Evolutionary conservation across 495 filamentous ascomycete genomes (phyloP), one percentile per base, ranked within the genome.

Genomic region (Lasiosphaeris hirsuta): DNA sequence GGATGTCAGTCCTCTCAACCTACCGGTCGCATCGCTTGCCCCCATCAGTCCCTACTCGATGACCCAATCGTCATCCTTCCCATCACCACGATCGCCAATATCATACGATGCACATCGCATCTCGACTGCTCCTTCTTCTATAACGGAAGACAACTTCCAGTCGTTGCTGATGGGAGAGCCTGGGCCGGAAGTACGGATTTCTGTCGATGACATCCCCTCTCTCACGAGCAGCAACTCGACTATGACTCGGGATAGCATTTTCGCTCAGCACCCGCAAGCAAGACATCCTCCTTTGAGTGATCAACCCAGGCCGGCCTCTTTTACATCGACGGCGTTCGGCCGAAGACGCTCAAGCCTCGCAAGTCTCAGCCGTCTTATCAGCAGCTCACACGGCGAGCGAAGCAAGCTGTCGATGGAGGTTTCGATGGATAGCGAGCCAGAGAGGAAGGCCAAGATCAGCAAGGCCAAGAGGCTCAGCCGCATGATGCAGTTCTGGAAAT

Each of bases 191-290:
- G 57, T 86, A 10, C 86, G 90, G 50, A 78, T 86, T 15, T 96
- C 92, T 7, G 80, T 90, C 18, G 91, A 96, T 55, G 90, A 92
- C 72, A 88, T 93, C 10, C 92, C 92, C 7, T 96, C 91, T 34
- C 72, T 96, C 33, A 92, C 87, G 14, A 92, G 88, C 71, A 92
- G 88, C 67, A 84, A 90, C 62, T 96, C 92, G 0, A 92, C 90
- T 11, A 89, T 86, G 84, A 90, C 90, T 3, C 86, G 86, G 55
- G 84, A 84, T 34, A 81, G 79, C 65, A 63, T 69, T 10, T 73
- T 74, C n/a, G 59, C 66, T 0, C 69, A 74, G 10, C 45, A 68
- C 14, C 66, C 64, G 4, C 64, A 69, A 47, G 62, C 71, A 15
- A 61, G 68, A 33, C 61, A 61, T 46, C 70, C 61, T 37, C 61